These are phyloP conservation scores for Vaccinium myrtillus DNA, from an alignment of 148 eudicot genomes.

Conservation along the genomic window DNA sequence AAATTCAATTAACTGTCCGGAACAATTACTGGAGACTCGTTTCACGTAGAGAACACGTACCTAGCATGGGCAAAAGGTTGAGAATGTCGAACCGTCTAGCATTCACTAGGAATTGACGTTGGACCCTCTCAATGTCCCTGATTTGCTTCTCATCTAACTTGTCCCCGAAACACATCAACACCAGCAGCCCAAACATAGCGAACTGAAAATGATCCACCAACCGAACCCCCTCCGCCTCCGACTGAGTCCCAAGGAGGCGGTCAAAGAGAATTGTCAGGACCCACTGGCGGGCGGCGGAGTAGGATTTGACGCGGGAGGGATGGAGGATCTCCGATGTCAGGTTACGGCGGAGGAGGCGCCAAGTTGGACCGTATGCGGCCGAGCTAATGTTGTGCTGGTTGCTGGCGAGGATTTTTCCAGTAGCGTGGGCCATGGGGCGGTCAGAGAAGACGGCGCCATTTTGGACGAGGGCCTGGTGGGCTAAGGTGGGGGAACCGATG, in stretches of 20 bases:
- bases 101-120: slow-evolving; percentile 24
- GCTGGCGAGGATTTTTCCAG: slow-evolving; percentile 20
- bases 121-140: not conserved
- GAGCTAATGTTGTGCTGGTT: slow-evolving; percentile 13
- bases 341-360: slow-evolving; percentile 71
- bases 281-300: slow-evolving; percentile 54
- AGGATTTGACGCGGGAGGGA: slow-evolving; percentile 45
- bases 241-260: slow-evolving; percentile 21
- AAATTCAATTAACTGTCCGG: too few relatives aligned
- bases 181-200: too few relatives aligned
- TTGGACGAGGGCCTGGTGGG: slow-evolving; percentile 22
- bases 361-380: slow-evolving; percentile 32
- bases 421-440: slow-evolving; percentile 19
- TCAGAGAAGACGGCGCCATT: slow-evolving; percentile 50
- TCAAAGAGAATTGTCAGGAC: slow-evolving; percentile 42
- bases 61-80: slow-evolving; percentile 44
- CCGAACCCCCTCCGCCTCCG: slow-evolving; percentile 21
- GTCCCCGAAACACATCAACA: too few relatives aligned
- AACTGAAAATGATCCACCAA: slow-evolving; percentile 42
- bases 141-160: too few relatives aligned
- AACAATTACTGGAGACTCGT: too few relatives aligned
- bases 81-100: slow-evolving; percentile 39
- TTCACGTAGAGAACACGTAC: not conserved
- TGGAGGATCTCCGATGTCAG: slow-evolving; percentile 59
- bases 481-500: slow-evolving; percentile 17